Base-by-base conservation (phyloP, 371 early-diverging fungal species). In the Rhizopus arrhizus region DNA sequence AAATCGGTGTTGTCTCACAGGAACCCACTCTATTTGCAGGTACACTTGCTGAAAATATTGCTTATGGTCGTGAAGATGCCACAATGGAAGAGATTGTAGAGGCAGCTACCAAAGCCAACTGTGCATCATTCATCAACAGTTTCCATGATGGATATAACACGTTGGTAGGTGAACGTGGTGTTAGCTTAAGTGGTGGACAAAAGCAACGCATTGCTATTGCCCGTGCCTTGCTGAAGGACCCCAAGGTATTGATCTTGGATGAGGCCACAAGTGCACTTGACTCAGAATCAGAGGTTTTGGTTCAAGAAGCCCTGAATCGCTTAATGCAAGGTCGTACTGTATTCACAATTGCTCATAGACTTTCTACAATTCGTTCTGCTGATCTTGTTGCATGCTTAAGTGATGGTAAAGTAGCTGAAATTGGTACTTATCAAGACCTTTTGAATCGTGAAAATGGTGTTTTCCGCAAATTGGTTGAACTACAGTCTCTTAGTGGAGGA, bases 221-320 rank as follows among this genome's bases (percentile, higher is more conserved):
- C 3, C 74, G 94, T 13, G 92, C 92, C 3, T 65, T 94, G 16
- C 64, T 92, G 32, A 81, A 85, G 50, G 75, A 89, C 61, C 91
- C 91, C 9, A 81, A 79, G 47, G 80, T 92, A 49, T 75, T 95
- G 15, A 77, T 95, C 4, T 68, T 95, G 55, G 97, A 96, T 69
- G 95, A 96, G 72, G 93, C 95, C 1, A 95, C 97, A 0, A 85
- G 89, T 43, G 90, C 91, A 8, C 41, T 81, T 53, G 95, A 96
- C 82, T 78, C 89, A 22, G 81, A 81, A 59, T 82, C 82, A 1
- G 88, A 88, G 59, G 71, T 77, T 7, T 61, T 87, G 32, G 86
- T 88, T 1, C 85, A 87, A 50, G 80, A 75, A 40, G 87, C 89
- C 1, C 71, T 91, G 15, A 85, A 86, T 33, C 54, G 54, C 16